phyloP scores from a whole-genome alignment of 108 stramenopile genomes.

The Conticribra guillardii region DNA sequence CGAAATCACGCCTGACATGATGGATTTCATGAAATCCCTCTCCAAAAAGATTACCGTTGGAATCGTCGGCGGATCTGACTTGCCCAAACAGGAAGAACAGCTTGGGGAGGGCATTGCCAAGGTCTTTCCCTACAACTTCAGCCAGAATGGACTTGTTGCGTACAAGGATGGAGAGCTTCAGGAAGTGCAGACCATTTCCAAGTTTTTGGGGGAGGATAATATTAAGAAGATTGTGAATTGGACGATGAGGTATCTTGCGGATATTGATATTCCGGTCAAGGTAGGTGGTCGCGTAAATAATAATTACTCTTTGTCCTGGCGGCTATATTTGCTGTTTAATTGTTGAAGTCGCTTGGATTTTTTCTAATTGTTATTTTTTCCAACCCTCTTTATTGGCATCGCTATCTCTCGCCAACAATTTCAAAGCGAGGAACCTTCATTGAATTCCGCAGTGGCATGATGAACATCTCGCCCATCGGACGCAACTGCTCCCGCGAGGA shows the following conservation, averaged over 20 bases:
- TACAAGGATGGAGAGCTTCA: constrained; percentile 90
- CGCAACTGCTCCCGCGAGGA: constrained; percentile 98
- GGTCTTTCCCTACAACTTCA: constrained; percentile 96
- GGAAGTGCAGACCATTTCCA: constrained; percentile 88
- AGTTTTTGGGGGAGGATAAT: constrained; percentile 97
- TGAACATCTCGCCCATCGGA: constrained; percentile 99
- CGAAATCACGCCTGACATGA: constrained; percentile 90
- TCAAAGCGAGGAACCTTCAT: constrained; percentile 96
- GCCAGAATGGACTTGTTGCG: constrained; percentile 99
- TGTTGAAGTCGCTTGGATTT: no score
- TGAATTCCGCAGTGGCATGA: constrained; percentile 99
- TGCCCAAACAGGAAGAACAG: constrained; percentile 99
- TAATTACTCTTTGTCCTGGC: no score
- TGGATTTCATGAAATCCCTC: constrained; percentile 86
- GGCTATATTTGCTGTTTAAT: no score
- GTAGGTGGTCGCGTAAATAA: constrained; percentile 33
- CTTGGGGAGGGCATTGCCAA: constrained; percentile 88
- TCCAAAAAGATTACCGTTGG: constrained; percentile 94
- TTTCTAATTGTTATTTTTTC: no score
- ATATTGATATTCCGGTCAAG: constrained; percentile 96
- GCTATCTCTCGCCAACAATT: not conserved
- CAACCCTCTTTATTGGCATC: constrained; percentile 5
- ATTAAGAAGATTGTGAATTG: constrained; percentile 97
- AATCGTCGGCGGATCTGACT: constrained; percentile 98
- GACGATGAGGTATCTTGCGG: constrained; percentile 89